Conservation (phyloP, 345 rosid species). For the Adansonia digitata region DNA sequence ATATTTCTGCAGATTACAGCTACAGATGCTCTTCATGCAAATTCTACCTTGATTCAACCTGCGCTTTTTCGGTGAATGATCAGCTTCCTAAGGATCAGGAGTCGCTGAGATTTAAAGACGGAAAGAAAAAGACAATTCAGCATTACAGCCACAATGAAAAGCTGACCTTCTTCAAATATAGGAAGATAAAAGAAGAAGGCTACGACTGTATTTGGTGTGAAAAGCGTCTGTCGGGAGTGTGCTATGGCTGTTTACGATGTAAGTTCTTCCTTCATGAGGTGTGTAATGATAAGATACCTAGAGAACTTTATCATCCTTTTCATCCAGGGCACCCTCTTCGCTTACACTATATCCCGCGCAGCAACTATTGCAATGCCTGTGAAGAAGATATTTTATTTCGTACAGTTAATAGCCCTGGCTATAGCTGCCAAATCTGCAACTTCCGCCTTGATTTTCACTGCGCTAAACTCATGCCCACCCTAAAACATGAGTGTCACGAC, state of each 20-base stretch:
- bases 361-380: neutral
- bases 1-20: neutral
- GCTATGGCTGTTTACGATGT: neutral
- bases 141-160: neutral
- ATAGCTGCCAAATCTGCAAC: neutral
- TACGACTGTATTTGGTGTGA: neutral
- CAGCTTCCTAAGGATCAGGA: neutral
- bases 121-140: neutral
- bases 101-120: neutral
- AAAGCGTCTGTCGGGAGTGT: neutral
- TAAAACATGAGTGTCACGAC: neutral
- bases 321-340: neutral
- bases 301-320: neutral
- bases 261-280: neutral
- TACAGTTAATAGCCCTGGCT: accelerated
- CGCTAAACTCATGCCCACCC: neutral
- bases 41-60: neutral
- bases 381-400: accelerated
- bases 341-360: neutral
- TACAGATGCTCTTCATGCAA: neutral
- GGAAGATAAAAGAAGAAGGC: neutral
- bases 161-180: neutral
- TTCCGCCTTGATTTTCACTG: neutral
- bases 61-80: neutral
- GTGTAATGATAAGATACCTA: neutral